Evolutionary conservation across 148 eudicot species (phyloP), one percentile per base, ranked within the genome.

Genomic region (Vaccinium darrowii): DNA sequence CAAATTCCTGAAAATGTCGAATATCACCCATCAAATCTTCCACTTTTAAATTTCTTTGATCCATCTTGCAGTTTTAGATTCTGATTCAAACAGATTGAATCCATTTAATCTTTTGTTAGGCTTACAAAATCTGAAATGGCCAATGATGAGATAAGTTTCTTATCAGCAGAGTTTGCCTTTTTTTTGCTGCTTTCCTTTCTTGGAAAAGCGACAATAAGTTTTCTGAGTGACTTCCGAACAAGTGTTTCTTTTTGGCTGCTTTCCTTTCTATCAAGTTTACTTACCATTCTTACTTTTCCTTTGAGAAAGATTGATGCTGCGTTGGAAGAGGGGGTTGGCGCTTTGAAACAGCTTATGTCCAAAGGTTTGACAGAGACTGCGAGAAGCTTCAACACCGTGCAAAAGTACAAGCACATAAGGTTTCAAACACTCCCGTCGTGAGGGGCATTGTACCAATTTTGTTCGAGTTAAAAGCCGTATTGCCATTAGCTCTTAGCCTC

Each of bases 341-440:
- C 85, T 77, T 83, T 97, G 90, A 90, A 88, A 87, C 87, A 88
- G 33, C 83, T 97, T 3, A 79, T 91, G 77, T 76, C 85, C 65
- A 89, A 90, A 92, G 99, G 98, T 58, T 82, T 94, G 81, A 87
- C 88, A 47, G 93, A 94, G 81, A 89, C 91, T 71, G 88, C 91
- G 15, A 88, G 94, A 88, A 87, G 91, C 91, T 96, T 96, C 88
- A 96, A 96, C 80, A 88, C n/a, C 60, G 92, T 90, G 88, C 99
- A 96, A 88, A 96, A 96, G 81, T 96, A 96, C 90, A 96, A 96
- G 89, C 94, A 96, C 65, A 88, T 94, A 80, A 90, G 91, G 78
- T 73, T 89, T 74, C 95, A 80, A 60, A 90, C 86, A 76, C 84
- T 86, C 84, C 85, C 82, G 15, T 54, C 82, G 25, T 88, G 82